Evolutionary conservation across 139 green algal species (phyloP), one percentile per base, ranked within the genome.

Genomic region (Chlamydomonas schloesseri): DNA sequence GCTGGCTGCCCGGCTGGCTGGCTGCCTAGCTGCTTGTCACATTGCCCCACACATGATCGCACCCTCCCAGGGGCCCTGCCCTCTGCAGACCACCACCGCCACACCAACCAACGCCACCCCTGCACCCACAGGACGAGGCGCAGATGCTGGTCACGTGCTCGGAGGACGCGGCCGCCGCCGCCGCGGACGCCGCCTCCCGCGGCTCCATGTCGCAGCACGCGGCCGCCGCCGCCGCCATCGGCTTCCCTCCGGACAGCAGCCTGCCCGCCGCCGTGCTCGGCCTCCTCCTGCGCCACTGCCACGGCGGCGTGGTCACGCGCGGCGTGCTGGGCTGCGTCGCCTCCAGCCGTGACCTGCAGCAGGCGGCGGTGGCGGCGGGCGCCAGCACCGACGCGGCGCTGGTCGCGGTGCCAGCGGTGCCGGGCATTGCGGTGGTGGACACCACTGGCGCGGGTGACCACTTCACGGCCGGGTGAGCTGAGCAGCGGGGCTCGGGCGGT

Each of bases 381-480:
- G 64, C 34, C 4, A 71, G 50, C 0, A 1, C 14, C n/a, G 84
- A 84, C 20, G n/a, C n/a, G n/a, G n/a, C n/a, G n/a, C 36, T 88
- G 47, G 36, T 91, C 1, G 68, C 62, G 37, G 76, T 91, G 89
- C 89, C 91, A 14, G 93, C 93, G 62, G 88, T 82, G 70, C 71
- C 73, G 8, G 88, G 90, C 3, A 84, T 96, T 26, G 88, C 80
- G 33, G 89, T 93, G 21, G 81, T 92, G 26, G 94, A 97, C 77
- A 91, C 90, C 18, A 96, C 94, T 20, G 94, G 94, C 11, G 94
- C 94, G 0, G 94, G 94, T 0, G 94, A 96, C 81, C 73, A 93
- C 46, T 96, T 96, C 89, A 89, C 92, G 28, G 82, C 88, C 1
- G 94, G 93, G 81, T 87, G 81, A 46, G 81, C 29, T 5, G 69